Evolutionary conservation across 805 yeast species (phyloP).

Genomic region (Kurtzmaniella fragi): DNA sequence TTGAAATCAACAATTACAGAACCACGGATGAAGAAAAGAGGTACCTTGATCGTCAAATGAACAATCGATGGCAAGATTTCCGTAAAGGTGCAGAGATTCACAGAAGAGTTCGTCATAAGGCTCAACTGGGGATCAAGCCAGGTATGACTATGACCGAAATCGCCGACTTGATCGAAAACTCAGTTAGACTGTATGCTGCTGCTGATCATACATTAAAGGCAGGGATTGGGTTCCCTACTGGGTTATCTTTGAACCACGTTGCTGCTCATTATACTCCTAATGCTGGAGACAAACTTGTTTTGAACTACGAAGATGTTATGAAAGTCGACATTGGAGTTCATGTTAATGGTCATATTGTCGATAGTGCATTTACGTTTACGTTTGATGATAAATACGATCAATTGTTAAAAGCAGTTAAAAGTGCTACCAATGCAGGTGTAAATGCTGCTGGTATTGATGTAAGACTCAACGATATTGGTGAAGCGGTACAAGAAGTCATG

Average conservation of each 20-base stretch:
- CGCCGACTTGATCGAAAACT: slow-evolving; percentile 84
- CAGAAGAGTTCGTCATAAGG: slow-evolving; percentile 80
- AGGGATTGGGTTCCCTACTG: slow-evolving; percentile 99
- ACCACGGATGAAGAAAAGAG: slow-evolving; percentile 85
- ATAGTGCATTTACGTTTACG: slow-evolving; percentile 90
- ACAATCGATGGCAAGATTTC: slow-evolving; percentile 73
- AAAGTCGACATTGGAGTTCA: slow-evolving; percentile 97
- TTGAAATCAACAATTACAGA: slow-evolving; percentile 60
- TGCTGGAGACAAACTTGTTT: slow-evolving; percentile 81
- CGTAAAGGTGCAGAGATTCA: slow-evolving; percentile 97
- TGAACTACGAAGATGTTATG: slow-evolving; percentile 86
- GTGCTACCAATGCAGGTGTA: slow-evolving; percentile 91
- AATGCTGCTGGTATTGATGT: slow-evolving; percentile 94
- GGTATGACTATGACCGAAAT: slow-evolving; percentile 91
- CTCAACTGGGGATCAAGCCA: slow-evolving; percentile 70
- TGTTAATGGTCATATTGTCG: slow-evolving; percentile 89
- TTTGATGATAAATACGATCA: slow-evolving; percentile 81
- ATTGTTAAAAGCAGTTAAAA: slow-evolving; percentile 78
- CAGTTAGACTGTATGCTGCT: slow-evolving; percentile 69
- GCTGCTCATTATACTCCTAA: slow-evolving; percentile 99
- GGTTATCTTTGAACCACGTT: slow-evolving; percentile 84
- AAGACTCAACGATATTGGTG: slow-evolving; percentile 91
- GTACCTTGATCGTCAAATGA: slow-evolving; percentile 61
- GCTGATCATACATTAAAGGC: slow-evolving; percentile 61
- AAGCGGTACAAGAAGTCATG: slow-evolving; percentile 94